These are phyloP conservation scores for Cutaneotrichosporon dermatis DNA, from an alignment of 1,284 basidiomycete species.

Conservation along the genomic window DNA sequence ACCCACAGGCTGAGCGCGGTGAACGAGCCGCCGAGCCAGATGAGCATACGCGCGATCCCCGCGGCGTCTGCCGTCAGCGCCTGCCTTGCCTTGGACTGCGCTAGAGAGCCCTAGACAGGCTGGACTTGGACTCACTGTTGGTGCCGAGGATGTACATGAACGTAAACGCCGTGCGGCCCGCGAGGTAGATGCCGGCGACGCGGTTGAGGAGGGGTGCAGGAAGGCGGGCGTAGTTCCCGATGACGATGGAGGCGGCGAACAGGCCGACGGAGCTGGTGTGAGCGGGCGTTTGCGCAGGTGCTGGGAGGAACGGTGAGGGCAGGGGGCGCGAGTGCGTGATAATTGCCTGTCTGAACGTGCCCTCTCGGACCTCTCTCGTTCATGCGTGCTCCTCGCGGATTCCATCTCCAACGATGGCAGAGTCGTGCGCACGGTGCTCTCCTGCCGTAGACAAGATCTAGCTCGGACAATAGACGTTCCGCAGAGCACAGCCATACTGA, in stretches of 20 bases:
- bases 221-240: slow-evolving; percentile 34
- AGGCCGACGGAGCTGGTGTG: slow-evolving; percentile 13
- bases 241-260: slow-evolving; percentile 33
- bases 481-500: too few relatives aligned
- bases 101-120: too few relatives aligned
- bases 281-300: neutral
- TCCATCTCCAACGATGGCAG: too few relatives aligned
- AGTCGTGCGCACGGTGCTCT: too few relatives aligned
- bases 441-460: too few relatives aligned
- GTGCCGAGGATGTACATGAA: slow-evolving; percentile 32
- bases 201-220: slow-evolving; percentile 31
- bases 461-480: too few relatives aligned
- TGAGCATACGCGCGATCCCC: slow-evolving; percentile 20
- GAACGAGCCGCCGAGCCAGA: slow-evolving; percentile 19
- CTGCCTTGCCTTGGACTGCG: too few relatives aligned
- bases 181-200: slow-evolving; percentile 28
- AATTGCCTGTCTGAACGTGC: too few relatives aligned
- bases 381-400: too few relatives aligned
- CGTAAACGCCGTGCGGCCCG: slow-evolving; percentile 28
- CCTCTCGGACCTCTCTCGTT: too few relatives aligned
- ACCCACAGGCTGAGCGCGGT: slow-evolving; percentile 22
- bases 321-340: neutral
- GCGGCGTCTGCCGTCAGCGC: slow-evolving; percentile 16
- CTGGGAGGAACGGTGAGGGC: too few relatives aligned
- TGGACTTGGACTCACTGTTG: slow-evolving; percentile 21